Base-by-base conservation (phyloP, 345 rosid species). In the Microthlaspi erraticum region DNA sequence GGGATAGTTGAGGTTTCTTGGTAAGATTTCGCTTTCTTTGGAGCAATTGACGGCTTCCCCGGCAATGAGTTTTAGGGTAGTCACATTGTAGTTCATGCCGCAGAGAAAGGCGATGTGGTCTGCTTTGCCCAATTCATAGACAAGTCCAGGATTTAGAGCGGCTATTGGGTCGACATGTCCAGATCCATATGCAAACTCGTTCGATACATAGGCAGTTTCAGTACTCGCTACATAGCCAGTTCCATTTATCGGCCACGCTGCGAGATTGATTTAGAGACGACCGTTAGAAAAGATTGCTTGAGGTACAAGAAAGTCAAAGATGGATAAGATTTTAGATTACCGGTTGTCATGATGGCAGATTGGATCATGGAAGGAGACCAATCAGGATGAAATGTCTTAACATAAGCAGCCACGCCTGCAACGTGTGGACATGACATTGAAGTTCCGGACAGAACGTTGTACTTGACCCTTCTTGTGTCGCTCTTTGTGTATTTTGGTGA, bases 321-420 rank as follows among this genome's bases (percentile, higher is more conserved):
- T 54, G 31, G 31, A 18, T 23, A 12, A 13, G 5, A 18, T 2
- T 33, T 43, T 17, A 23, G 43, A 1, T 75, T 76, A 84, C 89
- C 86, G 0, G 83, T 83, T 7, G 89, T 88, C 89, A 85, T 82
- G 31, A 86, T 62, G 8, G 94, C 84, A 17, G 93, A 85, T 68
- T 83, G 76, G 64, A 85, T 82, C 16, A 84, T 76, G 0, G 91
- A 69, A 45, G 88, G 82, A 48, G 89, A 83, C 88, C 89, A 88
- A 41, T 72, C 44, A 0, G 89, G 84, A 55, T 83, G 75, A 50
- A 73, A 60, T 0, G 79, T 13, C 50, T 83, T 79, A 10, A 82
- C 12, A 49, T 82, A 76, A 8, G 87, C 82, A 7, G 87, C 85
- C 51, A 45, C 71, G 14, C 80, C 85, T 4, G 88, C 66, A 19